Evolutionary conservation across 2,329 filamentous ascomycete species (phyloP).

Genomic region (Gnomoniopsis smithogilvyi): DNA sequence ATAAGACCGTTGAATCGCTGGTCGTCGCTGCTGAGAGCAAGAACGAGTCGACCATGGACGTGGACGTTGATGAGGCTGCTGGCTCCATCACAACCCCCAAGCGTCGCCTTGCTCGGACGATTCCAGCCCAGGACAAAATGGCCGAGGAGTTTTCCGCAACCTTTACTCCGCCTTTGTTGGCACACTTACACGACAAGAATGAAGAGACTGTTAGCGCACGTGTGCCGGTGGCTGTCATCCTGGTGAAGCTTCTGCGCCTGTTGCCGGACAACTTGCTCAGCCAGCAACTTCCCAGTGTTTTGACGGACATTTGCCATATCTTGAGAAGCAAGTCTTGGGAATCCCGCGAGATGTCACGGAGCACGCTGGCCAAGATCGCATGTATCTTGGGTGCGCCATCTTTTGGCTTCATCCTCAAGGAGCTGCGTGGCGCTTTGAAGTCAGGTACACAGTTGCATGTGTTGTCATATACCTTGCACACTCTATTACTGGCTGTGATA

Average conservation of each 20-base stretch:
- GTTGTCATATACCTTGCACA: conserved; percentile 90
- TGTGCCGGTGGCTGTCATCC: conserved; percentile 83
- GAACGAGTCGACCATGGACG: conserved; percentile 36
- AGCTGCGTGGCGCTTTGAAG: conserved; percentile 77
- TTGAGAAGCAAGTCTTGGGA: conserved; percentile 85
- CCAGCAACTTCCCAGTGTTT: conserved; percentile 72
- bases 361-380: conserved; percentile 81
- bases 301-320: conserved; percentile 92
- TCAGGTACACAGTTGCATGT: conserved; percentile 93
- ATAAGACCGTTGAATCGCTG: conserved; percentile 76
- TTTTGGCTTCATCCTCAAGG: conserved; percentile 90
- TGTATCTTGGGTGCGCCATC: conserved; percentile 76
- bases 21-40: conserved; percentile 45
- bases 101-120: conserved; percentile 56
- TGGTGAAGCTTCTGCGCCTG: conserved; percentile 81
- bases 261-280: conserved; percentile 72
- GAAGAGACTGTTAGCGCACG: conserved; percentile 91
- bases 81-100: conserved; percentile 15
- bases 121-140: conserved; percentile 67
- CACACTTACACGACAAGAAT: conserved; percentile 89
- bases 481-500: conserved; percentile 74
- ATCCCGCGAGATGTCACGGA: conserved; percentile 84
- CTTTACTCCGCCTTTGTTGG: conserved; percentile 75
- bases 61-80: conserved; percentile 32
- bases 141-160: conserved; percentile 68